Conservation (phyloP, 805 yeast species). For the Lipomyces lipofer region DNA sequence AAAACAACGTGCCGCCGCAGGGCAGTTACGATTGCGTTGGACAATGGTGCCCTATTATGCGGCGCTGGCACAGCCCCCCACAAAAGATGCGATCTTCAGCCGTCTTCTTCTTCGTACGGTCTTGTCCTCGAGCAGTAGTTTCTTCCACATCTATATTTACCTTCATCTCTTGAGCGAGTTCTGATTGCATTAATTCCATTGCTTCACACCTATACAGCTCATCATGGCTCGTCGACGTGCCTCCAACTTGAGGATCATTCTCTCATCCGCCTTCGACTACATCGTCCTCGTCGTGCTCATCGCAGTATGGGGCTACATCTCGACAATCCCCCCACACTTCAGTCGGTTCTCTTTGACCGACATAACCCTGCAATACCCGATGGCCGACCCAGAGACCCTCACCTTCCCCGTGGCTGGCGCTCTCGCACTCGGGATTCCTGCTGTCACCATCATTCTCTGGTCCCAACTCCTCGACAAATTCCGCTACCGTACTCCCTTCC, state of each 20-base stretch:
- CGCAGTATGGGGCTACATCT: slow-evolving; percentile 19
- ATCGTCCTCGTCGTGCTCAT: slow-evolving; percentile 13
- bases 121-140: too few species aligned
- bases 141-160: too few species aligned
- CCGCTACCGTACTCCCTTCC: slow-evolving; percentile 19
- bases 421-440: slow-evolving; percentile 36
- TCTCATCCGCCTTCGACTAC: slow-evolving; percentile 31
- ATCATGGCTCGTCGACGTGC: slow-evolving; percentile 19
- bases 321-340: slow-evolving; percentile 16
- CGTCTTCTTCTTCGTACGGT: too few species aligned
- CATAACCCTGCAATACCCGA: slow-evolving; percentile 76
- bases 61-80: too few species aligned
- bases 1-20: too few species aligned
- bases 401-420: slow-evolving; percentile 54
- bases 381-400: slow-evolving; percentile 72
- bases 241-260: slow-evolving; percentile 11
- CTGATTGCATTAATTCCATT: too few species aligned
- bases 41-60: too few species aligned
- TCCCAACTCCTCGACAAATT: slow-evolving; percentile 14
- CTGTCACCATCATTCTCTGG: slow-evolving; percentile 32
- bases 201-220: too few species aligned
- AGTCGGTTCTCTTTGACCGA: slow-evolving; percentile 65
- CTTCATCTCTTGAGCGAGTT: too few species aligned
- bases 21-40: too few species aligned
- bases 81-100: too few species aligned